phyloP scores from a whole-genome alignment of 2,329 filamentous ascomycete species.

The Coniella vitis region DNA sequence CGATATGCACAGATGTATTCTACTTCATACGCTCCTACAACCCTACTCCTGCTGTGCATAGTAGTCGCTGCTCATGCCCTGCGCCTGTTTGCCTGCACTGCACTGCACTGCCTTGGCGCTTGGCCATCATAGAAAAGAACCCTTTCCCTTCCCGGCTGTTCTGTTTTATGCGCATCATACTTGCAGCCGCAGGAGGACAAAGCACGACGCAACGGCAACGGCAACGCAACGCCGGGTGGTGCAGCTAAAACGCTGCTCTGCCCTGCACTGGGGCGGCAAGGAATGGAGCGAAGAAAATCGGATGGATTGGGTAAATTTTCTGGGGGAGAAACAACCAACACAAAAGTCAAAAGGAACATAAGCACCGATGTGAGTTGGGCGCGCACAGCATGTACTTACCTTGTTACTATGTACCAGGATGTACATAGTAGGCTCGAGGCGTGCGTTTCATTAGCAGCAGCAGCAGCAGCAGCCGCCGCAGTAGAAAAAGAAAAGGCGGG shows the following conservation, averaged over 20 bases:
- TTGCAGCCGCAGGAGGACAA: conserved; percentile 17
- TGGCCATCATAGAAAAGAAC: no score
- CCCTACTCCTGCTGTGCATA: no score
- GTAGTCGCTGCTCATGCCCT: no score
- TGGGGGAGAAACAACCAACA: no score
- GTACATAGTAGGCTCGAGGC: neutral
- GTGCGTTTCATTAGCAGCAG: no score
- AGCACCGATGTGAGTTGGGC: neutral
- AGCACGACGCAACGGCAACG: conserved; percentile 10
- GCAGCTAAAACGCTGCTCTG: no score
- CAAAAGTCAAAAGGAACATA: neutral
- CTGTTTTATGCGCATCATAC: conserved; percentile 15
- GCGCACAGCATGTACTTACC: neutral
- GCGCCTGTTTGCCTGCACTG: neutral
- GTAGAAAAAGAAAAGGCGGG: no score
- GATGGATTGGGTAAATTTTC: neutral
- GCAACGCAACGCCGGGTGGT: neutral
- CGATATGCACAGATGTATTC: no score
- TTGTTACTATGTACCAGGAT: neutral
- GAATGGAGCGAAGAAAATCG: conserved; percentile 1
- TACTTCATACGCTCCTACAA: no score
- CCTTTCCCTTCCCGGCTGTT: neutral
- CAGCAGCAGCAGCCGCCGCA: no score
- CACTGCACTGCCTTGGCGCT: conserved; percentile 5
- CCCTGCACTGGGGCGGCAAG: conserved; percentile 11